Evolutionary conservation across 768 basidiomycete species (phyloP).

Genomic region (Boletus rex-veris): DNA sequence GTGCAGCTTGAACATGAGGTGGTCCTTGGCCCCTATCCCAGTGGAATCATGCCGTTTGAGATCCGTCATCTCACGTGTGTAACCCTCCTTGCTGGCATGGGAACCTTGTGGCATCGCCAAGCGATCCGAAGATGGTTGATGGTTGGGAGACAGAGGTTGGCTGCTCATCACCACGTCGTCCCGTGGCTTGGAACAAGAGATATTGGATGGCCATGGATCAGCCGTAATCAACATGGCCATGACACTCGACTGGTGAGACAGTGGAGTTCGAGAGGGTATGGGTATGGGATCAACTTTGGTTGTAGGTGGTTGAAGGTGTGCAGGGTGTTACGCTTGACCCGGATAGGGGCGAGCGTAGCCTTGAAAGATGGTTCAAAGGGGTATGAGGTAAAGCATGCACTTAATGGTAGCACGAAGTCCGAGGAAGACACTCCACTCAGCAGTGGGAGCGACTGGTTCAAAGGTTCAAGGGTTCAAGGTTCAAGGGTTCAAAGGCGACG

Average conservation of each 20-base stretch:
- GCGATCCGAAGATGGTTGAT: conserved; percentile 26
- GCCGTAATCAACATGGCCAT: conserved; percentile 28
- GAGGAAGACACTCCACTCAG: no score
- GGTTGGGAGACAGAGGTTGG: conserved; percentile 25
- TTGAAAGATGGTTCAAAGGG: no score
- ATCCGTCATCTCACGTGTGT: conserved; percentile 23
- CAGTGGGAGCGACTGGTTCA: no score
- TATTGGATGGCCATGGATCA: conserved; percentile 21
- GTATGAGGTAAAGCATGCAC: no score
- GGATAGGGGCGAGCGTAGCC: no score
- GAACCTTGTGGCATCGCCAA: conserved; percentile 10
- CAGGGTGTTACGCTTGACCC: no score
- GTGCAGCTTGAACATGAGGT: conserved; percentile 39
- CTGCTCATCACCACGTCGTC: conserved; percentile 31
- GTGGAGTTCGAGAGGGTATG: conserved; percentile 15
- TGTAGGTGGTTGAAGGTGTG: conserved; percentile 23
- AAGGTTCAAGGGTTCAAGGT: no score
- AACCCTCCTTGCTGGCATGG: conserved; percentile 12
- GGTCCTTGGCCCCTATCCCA: conserved; percentile 27
- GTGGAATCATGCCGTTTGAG: conserved; percentile 17
- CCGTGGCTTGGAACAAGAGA: conserved; percentile 26
- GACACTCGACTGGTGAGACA: conserved; percentile 24
- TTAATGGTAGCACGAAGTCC: no score
- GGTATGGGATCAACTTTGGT: conserved; percentile 7
- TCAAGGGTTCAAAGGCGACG: no score